Percentiles rank a stretch among this genome's conserved stretches.
Conservation (phyloP, 2,329 filamentous ascomycete species). For the Cercospora brassicicola region DNA sequence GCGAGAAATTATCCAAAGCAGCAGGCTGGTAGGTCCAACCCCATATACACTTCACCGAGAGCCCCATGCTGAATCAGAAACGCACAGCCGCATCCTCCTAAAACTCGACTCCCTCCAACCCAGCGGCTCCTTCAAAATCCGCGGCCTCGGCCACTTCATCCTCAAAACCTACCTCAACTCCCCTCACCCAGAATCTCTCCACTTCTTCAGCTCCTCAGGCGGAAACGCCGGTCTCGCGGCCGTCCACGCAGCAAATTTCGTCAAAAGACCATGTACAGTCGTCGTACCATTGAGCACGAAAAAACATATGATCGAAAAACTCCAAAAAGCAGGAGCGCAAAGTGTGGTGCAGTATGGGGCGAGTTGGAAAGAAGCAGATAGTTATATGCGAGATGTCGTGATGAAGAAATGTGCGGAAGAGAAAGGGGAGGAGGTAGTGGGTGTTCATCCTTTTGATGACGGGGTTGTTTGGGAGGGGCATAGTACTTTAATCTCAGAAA, state of each 20-base stretch:
- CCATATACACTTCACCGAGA: too few relatives aligned
- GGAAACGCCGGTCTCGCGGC: slow-evolving; percentile 85
- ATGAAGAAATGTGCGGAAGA: slow-evolving; percentile 41
- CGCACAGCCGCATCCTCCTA: slow-evolving; percentile 68
- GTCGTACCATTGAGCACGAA: slow-evolving; percentile 69
- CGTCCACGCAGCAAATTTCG: slow-evolving; percentile 66
- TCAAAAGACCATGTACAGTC: slow-evolving; percentile 69
- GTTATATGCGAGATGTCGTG: slow-evolving; percentile 61
- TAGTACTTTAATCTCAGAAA: slow-evolving; percentile 58
- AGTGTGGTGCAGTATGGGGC: slow-evolving; percentile 68
- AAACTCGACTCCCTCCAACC: slow-evolving; percentile 86
- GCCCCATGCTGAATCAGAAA: too few relatives aligned
- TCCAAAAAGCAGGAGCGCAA: slow-evolving; percentile 65
- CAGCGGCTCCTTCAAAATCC: slow-evolving; percentile 81
- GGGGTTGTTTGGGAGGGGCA: slow-evolving; percentile 67
- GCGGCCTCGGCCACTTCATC: slow-evolving; percentile 71
- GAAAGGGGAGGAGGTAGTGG: slow-evolving; percentile 56
- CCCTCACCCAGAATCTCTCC: slow-evolving; percentile 45
- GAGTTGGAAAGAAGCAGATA: slow-evolving; percentile 69
- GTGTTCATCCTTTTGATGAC: slow-evolving; percentile 71
- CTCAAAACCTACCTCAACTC: slow-evolving; percentile 41
- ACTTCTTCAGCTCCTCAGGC: slow-evolving; percentile 61
- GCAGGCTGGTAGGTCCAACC: slow-evolving; percentile 65
- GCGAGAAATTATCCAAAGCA: slow-evolving; percentile 63
- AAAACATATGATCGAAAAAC: slow-evolving; percentile 68